These are phyloP conservation scores for Taiwanofungus camphoratus DNA, from an alignment of 1,284 basidiomycete species.

Conservation along the genomic window DNA sequence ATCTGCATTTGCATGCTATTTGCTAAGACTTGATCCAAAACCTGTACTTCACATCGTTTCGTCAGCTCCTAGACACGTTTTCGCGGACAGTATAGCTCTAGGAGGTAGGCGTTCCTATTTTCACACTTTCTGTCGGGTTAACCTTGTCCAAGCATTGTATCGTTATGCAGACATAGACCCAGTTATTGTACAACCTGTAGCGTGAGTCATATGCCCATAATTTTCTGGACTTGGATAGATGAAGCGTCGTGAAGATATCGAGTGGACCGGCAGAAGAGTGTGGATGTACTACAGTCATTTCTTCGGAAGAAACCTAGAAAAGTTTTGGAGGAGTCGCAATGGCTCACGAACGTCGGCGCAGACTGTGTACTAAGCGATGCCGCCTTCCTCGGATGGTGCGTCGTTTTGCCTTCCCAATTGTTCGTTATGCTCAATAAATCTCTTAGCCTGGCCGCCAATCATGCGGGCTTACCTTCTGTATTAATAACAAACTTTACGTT, in stretches of 20 bases:
- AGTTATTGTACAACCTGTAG: slow-evolving; percentile 67
- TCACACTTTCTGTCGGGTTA: not conserved
- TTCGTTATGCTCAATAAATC: not conserved
- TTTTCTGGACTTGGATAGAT: not conserved
- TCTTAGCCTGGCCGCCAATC: slow-evolving; percentile 65
- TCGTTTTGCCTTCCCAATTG: not conserved
- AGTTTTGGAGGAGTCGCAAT: slow-evolving; percentile 48
- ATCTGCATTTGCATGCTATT: slow-evolving; percentile 56
- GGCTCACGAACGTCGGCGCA: slow-evolving; percentile 48
- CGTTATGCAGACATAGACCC: slow-evolving; percentile 67
- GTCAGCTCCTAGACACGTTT: slow-evolving; percentile 62
- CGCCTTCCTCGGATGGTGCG: slow-evolving; percentile 73
- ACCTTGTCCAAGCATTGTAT: slow-evolving; percentile 38
- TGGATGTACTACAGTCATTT: slow-evolving; percentile 56
- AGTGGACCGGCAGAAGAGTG: slow-evolving; percentile 66
- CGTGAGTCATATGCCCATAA: slow-evolving; percentile 37
- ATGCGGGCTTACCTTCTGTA: slow-evolving; percentile 57
- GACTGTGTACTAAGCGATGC: slow-evolving; percentile 71
- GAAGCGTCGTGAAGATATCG: slow-evolving; percentile 40
- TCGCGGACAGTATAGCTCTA: slow-evolving; percentile 47
- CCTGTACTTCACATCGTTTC: slow-evolving; percentile 57
- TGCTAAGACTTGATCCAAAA: slow-evolving; percentile 38
- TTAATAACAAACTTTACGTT: slow-evolving; percentile 79
- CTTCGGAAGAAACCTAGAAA: slow-evolving; percentile 49
- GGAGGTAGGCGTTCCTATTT: slow-evolving; percentile 30